Percentiles rank a stretch among this genome's conserved stretches.
phyloP scores from a whole-genome alignment of 345 rosid genomes.

The Cardamine occulta region DNA sequence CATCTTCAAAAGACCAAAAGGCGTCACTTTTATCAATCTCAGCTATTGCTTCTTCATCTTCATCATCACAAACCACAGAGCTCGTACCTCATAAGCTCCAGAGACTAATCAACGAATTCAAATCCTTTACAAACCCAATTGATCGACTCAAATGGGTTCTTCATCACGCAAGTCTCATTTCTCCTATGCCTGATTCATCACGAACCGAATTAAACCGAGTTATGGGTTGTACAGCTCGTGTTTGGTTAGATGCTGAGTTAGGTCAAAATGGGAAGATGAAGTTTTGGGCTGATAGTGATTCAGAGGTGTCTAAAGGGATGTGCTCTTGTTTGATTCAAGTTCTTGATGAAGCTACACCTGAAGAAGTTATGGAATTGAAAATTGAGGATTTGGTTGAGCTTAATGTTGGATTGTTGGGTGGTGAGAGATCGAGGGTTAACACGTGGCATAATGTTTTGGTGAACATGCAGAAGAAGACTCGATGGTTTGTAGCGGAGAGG shows the following conservation, averaged over 20 bases:
- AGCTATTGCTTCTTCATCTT: conserved; percentile 51
- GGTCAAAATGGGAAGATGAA: conserved; percentile 71
- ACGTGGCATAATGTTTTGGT: conserved; percentile 95
- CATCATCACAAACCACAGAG: conserved; percentile 53
- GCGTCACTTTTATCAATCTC: conserved; percentile 55
- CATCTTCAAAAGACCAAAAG: conserved; percentile 31
- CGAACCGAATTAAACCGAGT: conserved; percentile 77
- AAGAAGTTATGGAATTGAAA: conserved; percentile 71
- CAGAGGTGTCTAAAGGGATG: conserved; percentile 80
- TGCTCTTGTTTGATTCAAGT: conserved; percentile 73
- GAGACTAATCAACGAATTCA: conserved; percentile 63
- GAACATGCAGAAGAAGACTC: conserved; percentile 90
- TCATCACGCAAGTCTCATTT: conserved; percentile 60
- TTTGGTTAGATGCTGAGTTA: conserved; percentile 75
- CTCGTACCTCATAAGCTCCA: conserved; percentile 56
- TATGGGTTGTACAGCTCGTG: conserved; percentile 95
- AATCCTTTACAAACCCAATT: conserved; percentile 58
- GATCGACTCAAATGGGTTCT: conserved; percentile 81
- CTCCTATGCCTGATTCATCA: conserved; percentile 59
- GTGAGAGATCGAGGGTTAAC: conserved; percentile 77
- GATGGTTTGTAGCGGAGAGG: conserved; percentile 58
- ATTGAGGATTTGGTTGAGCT: conserved; percentile 74
- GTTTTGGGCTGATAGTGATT: conserved; percentile 83
- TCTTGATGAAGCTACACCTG: conserved; percentile 72
- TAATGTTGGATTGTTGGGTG: conserved; percentile 63